Evolutionary conservation across 2,329 filamentous ascomycete genomes (phyloP).

Genomic region (Fusarium fracticaudum): DNA sequence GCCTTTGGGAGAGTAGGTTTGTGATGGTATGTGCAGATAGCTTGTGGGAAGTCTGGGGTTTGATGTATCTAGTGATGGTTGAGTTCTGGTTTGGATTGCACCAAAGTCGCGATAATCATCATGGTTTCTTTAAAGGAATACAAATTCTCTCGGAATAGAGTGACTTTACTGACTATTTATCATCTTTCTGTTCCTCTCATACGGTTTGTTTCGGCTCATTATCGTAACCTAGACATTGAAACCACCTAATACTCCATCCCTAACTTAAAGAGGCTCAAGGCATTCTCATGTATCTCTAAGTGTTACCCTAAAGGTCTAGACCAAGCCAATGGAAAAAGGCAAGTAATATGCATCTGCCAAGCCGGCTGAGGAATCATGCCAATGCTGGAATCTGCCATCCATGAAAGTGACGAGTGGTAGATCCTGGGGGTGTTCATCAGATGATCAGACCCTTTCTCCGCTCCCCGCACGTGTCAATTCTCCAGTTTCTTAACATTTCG

Average conservation of each 20-base stretch:
- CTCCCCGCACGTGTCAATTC: neutral
- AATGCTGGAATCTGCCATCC: neutral
- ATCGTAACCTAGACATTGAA: too few relatives aligned
- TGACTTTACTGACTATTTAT: neutral
- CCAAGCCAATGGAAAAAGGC: neutral
- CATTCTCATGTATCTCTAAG: accelerated
- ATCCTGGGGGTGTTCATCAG: neutral
- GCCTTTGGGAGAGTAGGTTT: neutral
- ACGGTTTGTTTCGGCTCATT: too few relatives aligned
- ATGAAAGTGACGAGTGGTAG: neutral
- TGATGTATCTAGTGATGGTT: too few relatives aligned
- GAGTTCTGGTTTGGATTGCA: neutral
- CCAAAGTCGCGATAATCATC: neutral
- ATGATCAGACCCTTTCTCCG: neutral
- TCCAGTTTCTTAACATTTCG: neutral
- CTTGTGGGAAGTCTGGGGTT: neutral
- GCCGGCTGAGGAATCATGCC: neutral
- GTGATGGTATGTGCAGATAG: neutral
- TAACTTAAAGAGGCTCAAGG: neutral
- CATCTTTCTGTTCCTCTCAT: neutral
- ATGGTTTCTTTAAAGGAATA: accelerated
- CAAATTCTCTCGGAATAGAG: accelerated
- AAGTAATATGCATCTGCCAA: neutral
- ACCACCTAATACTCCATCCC: neutral
- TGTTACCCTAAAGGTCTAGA: neutral